Base-by-base conservation (phyloP, 257 asterid genomes). In the Prunella vulgaris region DNA sequence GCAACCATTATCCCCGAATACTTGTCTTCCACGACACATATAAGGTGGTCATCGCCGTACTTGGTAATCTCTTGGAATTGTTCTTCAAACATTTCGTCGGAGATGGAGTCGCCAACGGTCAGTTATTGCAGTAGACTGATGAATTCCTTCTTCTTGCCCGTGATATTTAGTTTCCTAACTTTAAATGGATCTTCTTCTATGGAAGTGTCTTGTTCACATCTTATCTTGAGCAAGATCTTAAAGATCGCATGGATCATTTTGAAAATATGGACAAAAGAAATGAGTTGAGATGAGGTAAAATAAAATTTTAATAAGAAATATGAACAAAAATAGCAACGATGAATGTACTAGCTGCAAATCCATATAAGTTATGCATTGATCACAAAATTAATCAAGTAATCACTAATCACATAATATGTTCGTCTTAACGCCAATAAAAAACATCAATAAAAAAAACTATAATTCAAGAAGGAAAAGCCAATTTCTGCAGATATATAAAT, bases 81-180 rank as follows among this genome's bases (percentile, higher is more conserved):
- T 22, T 78, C 74, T 14, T 72, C 74, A 53, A 93, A 93, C 28
- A 83, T 80, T 56, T 85, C 76, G 12, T 93, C 86, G 0, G 95
- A 80, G 4, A 87, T 74, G 49, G 87, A 64, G 54, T 72, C 92
- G 25, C 95, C 90, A 0, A 79, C 79, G 0, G 98, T 93, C 37
- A 90, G 80, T 64, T 93, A 96, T 51, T 79, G 88, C 64, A 93
- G 79, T 37, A 88, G 72, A 57, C 82, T 92, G 30, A 88, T 61
- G 70, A 88, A 87, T 1, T 95, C 95, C 61, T 88, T 93, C 58
- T 62, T 83, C 51, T 80, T 85, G 75, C 90, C 97, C 5, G 89
- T 63, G 18, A 86, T 78, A 82, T 88, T 89, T 24, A 93, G 72
- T 68, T 78, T 87, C 65, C 98, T 80, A 42, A 84, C 82, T n/a